Conservation (phyloP, 2,329 filamentous ascomycete species). For the Massarina eburnea region DNA sequence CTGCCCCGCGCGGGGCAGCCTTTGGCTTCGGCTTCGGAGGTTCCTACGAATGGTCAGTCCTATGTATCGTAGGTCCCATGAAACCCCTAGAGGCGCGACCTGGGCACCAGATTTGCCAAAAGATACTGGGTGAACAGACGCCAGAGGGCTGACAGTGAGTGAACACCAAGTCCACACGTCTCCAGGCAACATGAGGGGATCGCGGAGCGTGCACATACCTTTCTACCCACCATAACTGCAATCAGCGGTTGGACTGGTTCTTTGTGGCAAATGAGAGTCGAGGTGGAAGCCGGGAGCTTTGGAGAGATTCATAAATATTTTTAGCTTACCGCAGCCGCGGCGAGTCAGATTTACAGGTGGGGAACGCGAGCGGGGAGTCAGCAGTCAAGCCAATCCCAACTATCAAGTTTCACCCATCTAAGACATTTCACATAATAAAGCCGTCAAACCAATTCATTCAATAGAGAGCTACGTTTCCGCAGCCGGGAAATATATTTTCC, state of each 20-base stretch:
- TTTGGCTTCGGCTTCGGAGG: conserved; percentile 26
- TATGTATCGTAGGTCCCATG: not conserved
- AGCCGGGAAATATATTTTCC: not conserved
- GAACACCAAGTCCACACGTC: too few relatives aligned
- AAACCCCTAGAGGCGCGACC: too few relatives aligned
- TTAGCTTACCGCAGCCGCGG: conserved; percentile 20
- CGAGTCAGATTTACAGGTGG: conserved; percentile 27
- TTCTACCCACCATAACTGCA: conserved; percentile 36
- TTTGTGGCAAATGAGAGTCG: conserved; percentile 8
- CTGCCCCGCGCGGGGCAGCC: conserved; percentile 36
- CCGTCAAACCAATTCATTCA: too few relatives aligned
- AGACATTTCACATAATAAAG: too few relatives aligned
- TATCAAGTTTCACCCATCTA: too few relatives aligned
- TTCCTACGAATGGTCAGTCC: conserved; percentile 25
- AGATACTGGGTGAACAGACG: too few relatives aligned
- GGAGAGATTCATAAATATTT: conserved; percentile 24
- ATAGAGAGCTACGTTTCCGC: not conserved
- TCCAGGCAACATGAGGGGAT: too few relatives aligned
- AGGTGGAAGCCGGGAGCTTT: conserved; percentile 10
- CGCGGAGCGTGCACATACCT: conserved; percentile 15
- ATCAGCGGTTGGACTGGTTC: conserved; percentile 11
- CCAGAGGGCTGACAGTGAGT: too few relatives aligned
- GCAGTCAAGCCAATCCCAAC: too few relatives aligned
- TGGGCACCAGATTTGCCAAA: too few relatives aligned
- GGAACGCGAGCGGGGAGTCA: conserved; percentile 8